A percentile compares a stretch with the other conserved stretches of the same genome.
These are phyloP conservation scores for Quercus dentata DNA, from an alignment of 306 rosid genomes.

Conservation along the genomic window DNA sequence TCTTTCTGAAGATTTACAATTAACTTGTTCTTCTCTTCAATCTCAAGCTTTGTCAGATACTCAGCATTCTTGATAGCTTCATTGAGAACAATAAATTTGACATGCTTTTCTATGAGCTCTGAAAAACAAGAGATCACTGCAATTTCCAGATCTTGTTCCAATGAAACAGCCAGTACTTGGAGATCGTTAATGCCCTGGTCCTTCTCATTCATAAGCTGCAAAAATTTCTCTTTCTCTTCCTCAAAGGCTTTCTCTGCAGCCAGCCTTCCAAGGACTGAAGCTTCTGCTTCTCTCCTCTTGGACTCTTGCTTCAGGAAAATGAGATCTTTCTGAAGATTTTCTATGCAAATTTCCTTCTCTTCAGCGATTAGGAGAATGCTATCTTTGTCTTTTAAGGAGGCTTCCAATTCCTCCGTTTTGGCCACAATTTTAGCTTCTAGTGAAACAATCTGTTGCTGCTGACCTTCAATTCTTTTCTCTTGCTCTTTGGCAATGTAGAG, in stretches of 20 bases:
- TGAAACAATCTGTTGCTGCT: slow-evolving; percentile 34
- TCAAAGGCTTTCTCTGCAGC: slow-evolving; percentile 37
- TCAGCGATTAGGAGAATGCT: slow-evolving; percentile 26
- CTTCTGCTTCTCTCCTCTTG: slow-evolving; percentile 42
- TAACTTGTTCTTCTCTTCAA: slow-evolving; percentile 42
- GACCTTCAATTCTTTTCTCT: slow-evolving; percentile 33
- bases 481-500: slow-evolving; percentile 30
- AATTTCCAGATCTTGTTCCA: slow-evolving; percentile 44
- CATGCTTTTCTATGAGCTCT: slow-evolving; percentile 47
- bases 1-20: slow-evolving; percentile 29
- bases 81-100: slow-evolving; percentile 36
- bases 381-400: slow-evolving; percentile 30
- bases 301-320: slow-evolving; percentile 40
- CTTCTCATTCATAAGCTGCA: slow-evolving; percentile 37
- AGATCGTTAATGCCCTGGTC: slow-evolving; percentile 32
- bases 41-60: slow-evolving; percentile 28
- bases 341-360: slow-evolving; percentile 47
- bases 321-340: slow-evolving; percentile 33
- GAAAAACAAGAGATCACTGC: slow-evolving; percentile 33
- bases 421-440: slow-evolving; percentile 33
- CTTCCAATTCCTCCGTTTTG: slow-evolving; percentile 34
- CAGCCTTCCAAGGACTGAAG: slow-evolving; percentile 29
- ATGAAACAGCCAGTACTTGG: slow-evolving; percentile 25
- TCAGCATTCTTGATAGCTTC: slow-evolving; percentile 48
- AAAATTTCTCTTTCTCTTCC: slow-evolving; percentile 38